Evolutionary conservation across 225 moss, liverwort and hornwort genomes (phyloP).

Genomic region (Physcomitrellopsis africana): DNA sequence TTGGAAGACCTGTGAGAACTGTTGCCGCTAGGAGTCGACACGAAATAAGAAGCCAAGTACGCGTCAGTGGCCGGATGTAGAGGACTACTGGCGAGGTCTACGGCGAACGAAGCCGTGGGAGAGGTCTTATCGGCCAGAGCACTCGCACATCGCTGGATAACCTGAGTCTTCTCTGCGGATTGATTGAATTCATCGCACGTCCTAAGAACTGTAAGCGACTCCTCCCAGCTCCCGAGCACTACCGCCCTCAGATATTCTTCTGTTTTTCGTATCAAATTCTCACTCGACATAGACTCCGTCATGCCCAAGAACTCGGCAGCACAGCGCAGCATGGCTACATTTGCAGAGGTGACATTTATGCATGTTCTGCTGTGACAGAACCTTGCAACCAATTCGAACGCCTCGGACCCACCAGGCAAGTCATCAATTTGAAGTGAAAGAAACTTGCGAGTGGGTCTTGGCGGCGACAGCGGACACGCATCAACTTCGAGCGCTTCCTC

Average conservation of each 20-base stretch:
- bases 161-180: constrained; percentile 69
- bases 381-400: constrained; percentile 77
- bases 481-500: constrained; percentile 40
- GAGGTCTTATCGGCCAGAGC: constrained; percentile 68
- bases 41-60: constrained; percentile 57
- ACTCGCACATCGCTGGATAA: constrained; percentile 77
- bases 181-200: constrained; percentile 71
- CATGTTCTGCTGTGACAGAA: constrained; percentile 65
- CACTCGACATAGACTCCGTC: constrained; percentile 71
- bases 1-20: constrained; percentile 79
- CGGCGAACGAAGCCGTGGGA: constrained; percentile 43
- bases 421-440: constrained; percentile 73
- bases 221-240: constrained; percentile 92
- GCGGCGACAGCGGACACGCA: constrained; percentile 34
- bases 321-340: constrained; percentile 84
- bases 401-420: constrained; percentile 81
- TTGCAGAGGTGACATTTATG: constrained; percentile 63
- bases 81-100: constrained; percentile 67
- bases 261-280: constrained; percentile 62
- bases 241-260: constrained; percentile 76
- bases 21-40: constrained; percentile 71
- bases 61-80: constrained; percentile 68
- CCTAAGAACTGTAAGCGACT: constrained; percentile 68
- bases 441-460: constrained; percentile 39
- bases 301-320: constrained; percentile 84